Conservation (phyloP, 768 basidiomycete genomes). For the Suillus alpinus region DNA sequence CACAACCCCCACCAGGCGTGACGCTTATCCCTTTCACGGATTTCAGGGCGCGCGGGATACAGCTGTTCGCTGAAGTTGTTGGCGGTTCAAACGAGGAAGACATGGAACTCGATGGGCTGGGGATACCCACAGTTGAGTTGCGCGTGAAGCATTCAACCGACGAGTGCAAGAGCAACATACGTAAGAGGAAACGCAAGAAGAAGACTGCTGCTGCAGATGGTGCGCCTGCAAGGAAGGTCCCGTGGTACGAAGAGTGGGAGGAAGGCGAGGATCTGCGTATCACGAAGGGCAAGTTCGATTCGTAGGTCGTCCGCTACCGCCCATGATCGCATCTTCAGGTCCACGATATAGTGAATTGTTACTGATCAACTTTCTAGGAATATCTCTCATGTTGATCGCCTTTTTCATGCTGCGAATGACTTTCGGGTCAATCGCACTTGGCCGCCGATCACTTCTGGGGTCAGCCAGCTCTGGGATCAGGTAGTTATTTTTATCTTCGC, state of each 20-base stretch:
- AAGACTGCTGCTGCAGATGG: constrained; percentile 18
- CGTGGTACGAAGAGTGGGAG: constrained; percentile 76
- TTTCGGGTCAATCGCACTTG: constrained; percentile 46
- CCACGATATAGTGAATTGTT: constrained; percentile 4
- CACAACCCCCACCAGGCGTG: constrained; percentile 41
- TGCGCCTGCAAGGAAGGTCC: constrained; percentile 24
- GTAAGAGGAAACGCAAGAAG: constrained; percentile 47
- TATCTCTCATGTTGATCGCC: constrained; percentile 46
- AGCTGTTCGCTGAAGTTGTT: constrained; percentile 42
- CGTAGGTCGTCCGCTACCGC: constrained; percentile 37
- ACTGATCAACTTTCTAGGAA: constrained; percentile 31
- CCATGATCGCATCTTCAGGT: not conserved
- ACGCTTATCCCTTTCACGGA: constrained; percentile 52
- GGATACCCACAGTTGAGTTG: constrained; percentile 63
- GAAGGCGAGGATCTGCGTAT: constrained; percentile 52
- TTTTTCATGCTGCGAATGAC: constrained; percentile 57
- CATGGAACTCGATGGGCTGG: constrained; percentile 63
- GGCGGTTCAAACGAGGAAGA: constrained; percentile 37
- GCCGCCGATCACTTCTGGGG: constrained; percentile 29
- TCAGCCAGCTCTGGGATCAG: constrained; percentile 60
- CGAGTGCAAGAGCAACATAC: constrained; percentile 53
- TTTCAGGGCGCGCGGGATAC: constrained; percentile 59
- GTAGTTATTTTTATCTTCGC: constrained; percentile 32
- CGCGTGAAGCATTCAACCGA: constrained; percentile 52
- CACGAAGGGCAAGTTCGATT: constrained; percentile 41